Evolutionary conservation across 345 rosid species (phyloP), one percentile per base, ranked within the genome.

Genomic region (Syzygium aromaticum): DNA sequence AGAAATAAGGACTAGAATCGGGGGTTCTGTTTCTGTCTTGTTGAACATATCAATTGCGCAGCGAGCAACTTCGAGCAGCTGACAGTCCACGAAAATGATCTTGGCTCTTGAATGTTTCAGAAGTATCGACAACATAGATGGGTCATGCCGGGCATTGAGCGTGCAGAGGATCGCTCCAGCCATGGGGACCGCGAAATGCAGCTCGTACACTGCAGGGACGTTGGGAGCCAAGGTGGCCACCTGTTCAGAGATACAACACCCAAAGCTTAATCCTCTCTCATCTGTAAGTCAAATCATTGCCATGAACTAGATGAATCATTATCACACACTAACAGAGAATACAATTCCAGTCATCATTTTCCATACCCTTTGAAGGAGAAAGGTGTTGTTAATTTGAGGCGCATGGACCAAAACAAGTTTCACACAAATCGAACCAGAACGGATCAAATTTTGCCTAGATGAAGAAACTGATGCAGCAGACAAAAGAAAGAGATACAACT

Each of bases 151-250:
- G 3, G 95, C 43, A 49, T 96, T 96, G 52, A 96, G 97, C 0
- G 98, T 86, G 77, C 98, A 96, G 43, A 95, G 94, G 77, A 96
- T 86, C 14, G 93, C 94, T 59, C 98, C 97, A 5, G 94, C 94
- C 97, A 95, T 96, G 46, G 97, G 99, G 54, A 93, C 98, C 3
- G 95, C 96, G 59, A 96, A 96, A 89, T 95, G 98, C 82, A 95
- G 95, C 93, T 96, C 99, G 46, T 92, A 92, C 94, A 92, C 93
- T 19, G 98, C 99, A 30, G 95, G 99, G 88, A 96, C 94, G 87
- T 96, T 94, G 5, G 95, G 95, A 11, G 95, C 93, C 84, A 96
- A 87, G n/a, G 89, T 90, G 8, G 96, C 96, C 85, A 96, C 96
- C 99, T 95, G 91, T 15, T 25, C 46, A 85, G 40, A 84, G 15